phyloP scores from a whole-genome alignment of 2,329 filamentous ascomycete genomes.

The Colletotrichum orbiculare region DNA sequence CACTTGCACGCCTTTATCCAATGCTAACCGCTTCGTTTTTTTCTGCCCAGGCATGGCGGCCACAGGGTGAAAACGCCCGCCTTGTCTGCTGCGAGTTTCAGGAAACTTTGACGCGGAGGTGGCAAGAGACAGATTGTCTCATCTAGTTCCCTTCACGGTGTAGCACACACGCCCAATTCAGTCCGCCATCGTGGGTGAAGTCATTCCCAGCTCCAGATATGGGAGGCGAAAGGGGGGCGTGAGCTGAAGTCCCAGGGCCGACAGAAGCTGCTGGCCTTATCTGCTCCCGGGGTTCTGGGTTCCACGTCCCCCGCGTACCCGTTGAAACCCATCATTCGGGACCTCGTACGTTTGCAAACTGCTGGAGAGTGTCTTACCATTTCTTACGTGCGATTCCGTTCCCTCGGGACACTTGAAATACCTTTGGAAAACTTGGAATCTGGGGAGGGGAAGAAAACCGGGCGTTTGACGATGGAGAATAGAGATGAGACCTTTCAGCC shows the following conservation, averaged over 20 bases:
- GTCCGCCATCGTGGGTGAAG: neutral
- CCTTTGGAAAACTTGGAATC: neutral
- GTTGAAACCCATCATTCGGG: slow-evolving; percentile 19
- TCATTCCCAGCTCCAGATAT: slow-evolving; percentile 2
- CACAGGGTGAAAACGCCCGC: slow-evolving; percentile 4
- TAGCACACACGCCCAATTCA: slow-evolving; percentile 6
- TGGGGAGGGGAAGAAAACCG: neutral
- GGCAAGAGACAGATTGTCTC: slow-evolving; percentile 15
- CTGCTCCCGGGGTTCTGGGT: slow-evolving; percentile 7
- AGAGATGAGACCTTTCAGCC: too few relatives aligned
- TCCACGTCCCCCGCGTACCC: neutral
- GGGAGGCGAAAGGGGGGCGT: neutral
- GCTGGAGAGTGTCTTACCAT: slow-evolving; percentile 13
- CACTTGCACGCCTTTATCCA: slow-evolving; percentile 9
- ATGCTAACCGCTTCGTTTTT: neutral
- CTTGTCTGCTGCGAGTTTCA: neutral
- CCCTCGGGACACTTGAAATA: slow-evolving; percentile 2
- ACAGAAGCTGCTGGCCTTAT: too few relatives aligned
- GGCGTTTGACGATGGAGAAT: too few relatives aligned
- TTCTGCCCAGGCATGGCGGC: slow-evolving; percentile 13
- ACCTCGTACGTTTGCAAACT: slow-evolving; percentile 19
- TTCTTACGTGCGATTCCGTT: slow-evolving; percentile 21
- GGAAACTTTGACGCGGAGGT: slow-evolving; percentile 1
- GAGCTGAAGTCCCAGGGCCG: neutral
- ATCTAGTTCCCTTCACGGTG: slow-evolving; percentile 10